Percentiles rank a stretch among this genome's conserved stretches.
Evolutionary conservation across 2,329 filamentous ascomycete genomes (phyloP).

Genomic region (Escovopsis sp.): DNA sequence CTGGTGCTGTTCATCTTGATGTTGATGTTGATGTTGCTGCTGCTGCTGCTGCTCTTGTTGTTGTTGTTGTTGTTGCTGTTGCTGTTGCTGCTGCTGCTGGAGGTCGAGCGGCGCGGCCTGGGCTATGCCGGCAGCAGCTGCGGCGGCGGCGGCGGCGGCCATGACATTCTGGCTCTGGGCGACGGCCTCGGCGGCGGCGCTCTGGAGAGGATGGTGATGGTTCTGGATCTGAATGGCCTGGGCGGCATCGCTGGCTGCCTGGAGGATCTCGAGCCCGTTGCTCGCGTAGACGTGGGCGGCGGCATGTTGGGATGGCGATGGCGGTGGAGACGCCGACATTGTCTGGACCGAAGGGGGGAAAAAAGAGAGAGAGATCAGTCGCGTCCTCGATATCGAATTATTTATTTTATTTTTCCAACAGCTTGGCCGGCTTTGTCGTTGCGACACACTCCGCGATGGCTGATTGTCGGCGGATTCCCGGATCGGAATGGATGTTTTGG

Average conservation of each 20-base stretch:
- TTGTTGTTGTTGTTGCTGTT: slow-evolving; percentile 4
- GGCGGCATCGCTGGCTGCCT: slow-evolving; percentile 30
- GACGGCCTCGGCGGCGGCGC: slow-evolving; percentile 23
- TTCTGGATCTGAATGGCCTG: slow-evolving; percentile 18
- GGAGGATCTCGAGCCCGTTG: slow-evolving; percentile 31
- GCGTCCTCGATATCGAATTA: too few species aligned
- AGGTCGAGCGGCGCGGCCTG: slow-evolving; percentile 1
- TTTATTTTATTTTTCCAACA: too few species aligned
- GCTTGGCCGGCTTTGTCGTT: not conserved
- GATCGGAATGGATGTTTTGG: slow-evolving; percentile 13
- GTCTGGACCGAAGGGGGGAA: slow-evolving; percentile 1
- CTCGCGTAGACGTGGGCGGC: slow-evolving; percentile 29
- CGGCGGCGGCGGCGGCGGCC: slow-evolving; percentile 3
- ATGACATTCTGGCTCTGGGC: slow-evolving; percentile 9
- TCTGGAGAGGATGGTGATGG: slow-evolving; percentile 22
- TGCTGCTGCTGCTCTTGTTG: slow-evolving; percentile 8
- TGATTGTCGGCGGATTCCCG: slow-evolving; percentile 30
- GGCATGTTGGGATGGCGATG: slow-evolving; percentile 11
- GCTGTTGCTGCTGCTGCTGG: slow-evolving; percentile 8
- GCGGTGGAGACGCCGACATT: slow-evolving; percentile 15
- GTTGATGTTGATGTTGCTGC: slow-evolving; percentile 8
- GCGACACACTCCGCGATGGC: too few species aligned
- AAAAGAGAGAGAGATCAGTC: not conserved
- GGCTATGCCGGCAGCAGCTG: slow-evolving; percentile 4
- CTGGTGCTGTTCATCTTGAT: too few species aligned